phyloP scores from a whole-genome alignment of 139 green algal genomes.

The Coelastrella sp. region DNA sequence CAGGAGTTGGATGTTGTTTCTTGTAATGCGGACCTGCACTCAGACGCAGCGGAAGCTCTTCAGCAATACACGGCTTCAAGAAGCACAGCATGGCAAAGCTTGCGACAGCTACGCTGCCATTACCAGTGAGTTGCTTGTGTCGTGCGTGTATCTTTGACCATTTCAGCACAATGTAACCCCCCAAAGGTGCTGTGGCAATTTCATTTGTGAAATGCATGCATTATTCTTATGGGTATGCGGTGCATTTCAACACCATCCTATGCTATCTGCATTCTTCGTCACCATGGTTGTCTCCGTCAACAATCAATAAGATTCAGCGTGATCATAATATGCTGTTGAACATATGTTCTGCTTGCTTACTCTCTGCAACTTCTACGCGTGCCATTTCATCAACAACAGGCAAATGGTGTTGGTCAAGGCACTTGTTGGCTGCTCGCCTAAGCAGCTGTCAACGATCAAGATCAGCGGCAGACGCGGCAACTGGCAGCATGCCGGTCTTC shows the following conservation, averaged over 20 bases:
- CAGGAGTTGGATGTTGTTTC: background rate
- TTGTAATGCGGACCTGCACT: background rate
- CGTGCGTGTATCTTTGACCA: too few relatives aligned
- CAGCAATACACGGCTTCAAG: background rate
- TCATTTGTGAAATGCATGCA: too few relatives aligned
- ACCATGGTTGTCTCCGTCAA: too few relatives aligned
- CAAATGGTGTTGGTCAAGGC: conserved; percentile 28
- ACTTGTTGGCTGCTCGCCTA: background rate
- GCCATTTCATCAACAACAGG: background rate
- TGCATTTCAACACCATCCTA: too few relatives aligned
- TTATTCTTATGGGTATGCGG: too few relatives aligned
- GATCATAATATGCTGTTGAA: too few relatives aligned
- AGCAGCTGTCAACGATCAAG: conserved; percentile 13
- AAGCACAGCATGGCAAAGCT: conserved; percentile 6
- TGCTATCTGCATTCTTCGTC: too few relatives aligned
- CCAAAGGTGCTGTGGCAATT: too few relatives aligned
- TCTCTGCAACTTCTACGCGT: background rate
- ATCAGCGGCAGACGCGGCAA: conserved; percentile 23
- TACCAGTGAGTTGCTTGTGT: conserved; percentile 5
- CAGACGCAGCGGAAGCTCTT: background rate
- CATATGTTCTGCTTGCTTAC: too few relatives aligned
- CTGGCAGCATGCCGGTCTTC: conserved; percentile 31
- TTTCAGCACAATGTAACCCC: too few relatives aligned
- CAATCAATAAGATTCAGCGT: too few relatives aligned
- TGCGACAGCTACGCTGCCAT: conserved; percentile 18